These are phyloP conservation scores for Lecanicillium sp. DNA, from an alignment of 2,329 filamentous ascomycete genomes.

Conservation along the genomic window DNA sequence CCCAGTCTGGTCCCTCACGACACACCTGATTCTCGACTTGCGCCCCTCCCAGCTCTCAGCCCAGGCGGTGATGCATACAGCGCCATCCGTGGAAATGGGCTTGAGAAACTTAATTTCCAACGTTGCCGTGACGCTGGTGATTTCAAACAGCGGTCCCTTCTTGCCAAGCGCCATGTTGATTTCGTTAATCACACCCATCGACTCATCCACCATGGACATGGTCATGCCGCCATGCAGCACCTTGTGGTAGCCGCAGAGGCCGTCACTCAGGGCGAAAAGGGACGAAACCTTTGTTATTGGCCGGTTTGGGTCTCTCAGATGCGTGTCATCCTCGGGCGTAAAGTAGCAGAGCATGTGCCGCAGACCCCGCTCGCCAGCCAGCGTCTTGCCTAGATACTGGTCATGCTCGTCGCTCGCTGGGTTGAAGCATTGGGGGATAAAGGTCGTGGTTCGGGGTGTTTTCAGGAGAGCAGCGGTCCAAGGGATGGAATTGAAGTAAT, in stretches of 20 bases:
- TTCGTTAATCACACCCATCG: conserved; percentile 27
- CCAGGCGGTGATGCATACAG: conserved; percentile 22
- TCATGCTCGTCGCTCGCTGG: conserved; percentile 20
- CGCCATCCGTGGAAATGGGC: conserved; percentile 20
- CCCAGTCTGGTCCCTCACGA: conserved; percentile 21
- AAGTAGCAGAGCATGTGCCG: conserved; percentile 27
- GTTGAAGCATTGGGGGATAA: conserved; percentile 25
- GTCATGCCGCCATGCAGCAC: conserved; percentile 29
- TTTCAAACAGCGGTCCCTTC: conserved; percentile 17
- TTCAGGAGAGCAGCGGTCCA: conserved; percentile 26
- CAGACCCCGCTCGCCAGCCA: conserved; percentile 20
- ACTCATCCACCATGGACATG: conserved; percentile 28
- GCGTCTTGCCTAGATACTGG: conserved; percentile 25
- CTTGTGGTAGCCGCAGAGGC: conserved; percentile 23
- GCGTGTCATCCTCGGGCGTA: conserved; percentile 16
- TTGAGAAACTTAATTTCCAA: conserved; percentile 26
- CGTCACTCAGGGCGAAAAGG: conserved; percentile 24
- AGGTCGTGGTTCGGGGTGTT: conserved; percentile 19
- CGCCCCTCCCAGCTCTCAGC: conserved; percentile 24
- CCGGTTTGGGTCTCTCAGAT: conserved; percentile 15
- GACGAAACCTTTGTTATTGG: conserved; percentile 20
- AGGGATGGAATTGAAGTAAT: conserved; percentile 25
- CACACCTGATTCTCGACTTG: conserved; percentile 22
- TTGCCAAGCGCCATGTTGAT: conserved; percentile 26
- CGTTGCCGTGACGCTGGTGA: conserved; percentile 24